Evolutionary conservation across 2,329 filamentous ascomycete genomes (phyloP), one percentile per base, ranked within the genome.

Genomic region (Aspergillus intermedius): DNA sequence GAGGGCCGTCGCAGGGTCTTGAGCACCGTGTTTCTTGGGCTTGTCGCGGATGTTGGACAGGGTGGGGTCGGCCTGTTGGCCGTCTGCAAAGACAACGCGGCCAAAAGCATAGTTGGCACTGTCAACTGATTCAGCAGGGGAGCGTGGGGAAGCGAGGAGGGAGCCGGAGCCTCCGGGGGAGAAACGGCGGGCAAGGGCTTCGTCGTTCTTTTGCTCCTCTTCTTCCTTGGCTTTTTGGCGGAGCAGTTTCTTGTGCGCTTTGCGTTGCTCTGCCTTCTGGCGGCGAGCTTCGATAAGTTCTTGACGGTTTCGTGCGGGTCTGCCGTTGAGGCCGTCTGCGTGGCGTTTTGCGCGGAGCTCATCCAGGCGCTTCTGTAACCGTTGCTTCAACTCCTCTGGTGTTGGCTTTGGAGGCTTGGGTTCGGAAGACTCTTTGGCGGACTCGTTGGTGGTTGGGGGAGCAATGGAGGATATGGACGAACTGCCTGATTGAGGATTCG

Each of bases 271-370:
- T 66, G 95, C 87, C 73, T 95, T 96, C 64, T 84, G 83, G 54
- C 93, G 82, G 39, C 93, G 82, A 41, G 88, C 81, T 69, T 97
- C 93, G 59, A 98, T 89, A 10, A 98, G 79, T 65, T 97, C 91
- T 70, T 95, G 87, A 52, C 93, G 82, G 52, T 88, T 95, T 54
- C 87, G 83, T 49, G 91, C 88, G 13, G 87, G 84, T 61, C 86
- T 85, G 51, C 89, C 89, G 59, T 94, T 84, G 1, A 84, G 78
- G 5, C 87, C 88, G 59, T 94, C 89, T 5, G 91, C 91, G 68
- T 95, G 95, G 51, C 93, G 84, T 22, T 84, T 83, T 8, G 88
- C 87, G 51, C 91, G 87, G 44, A 97, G 81, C 42, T 85, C 85
- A 58, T 93, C 88, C 48, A 98, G 90, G 53, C 84, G 87, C 58